These are phyloP conservation scores for Aspergillus cavernicola DNA, from an alignment of 495 filamentous ascomycete genomes.

Conservation along the genomic window DNA sequence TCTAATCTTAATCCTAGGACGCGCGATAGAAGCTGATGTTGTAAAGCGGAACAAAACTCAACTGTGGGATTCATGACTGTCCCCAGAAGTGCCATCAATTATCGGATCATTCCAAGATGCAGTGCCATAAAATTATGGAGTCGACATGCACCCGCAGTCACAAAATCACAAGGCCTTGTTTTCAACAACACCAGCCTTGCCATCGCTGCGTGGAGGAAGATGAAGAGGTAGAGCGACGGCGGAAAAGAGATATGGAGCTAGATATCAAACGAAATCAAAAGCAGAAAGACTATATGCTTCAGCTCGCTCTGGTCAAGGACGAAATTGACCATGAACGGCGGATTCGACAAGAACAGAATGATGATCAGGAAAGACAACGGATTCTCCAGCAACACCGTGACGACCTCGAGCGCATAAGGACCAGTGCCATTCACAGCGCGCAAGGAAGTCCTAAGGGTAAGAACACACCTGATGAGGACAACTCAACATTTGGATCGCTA, in stretches of 20 bases:
- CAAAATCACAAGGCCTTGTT: constrained; percentile 37
- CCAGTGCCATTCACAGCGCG: neutral
- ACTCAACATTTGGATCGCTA: neutral
- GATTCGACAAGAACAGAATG: constrained; percentile 38
- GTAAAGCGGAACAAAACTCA: constrained; percentile 50
- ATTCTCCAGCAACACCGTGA: constrained; percentile 42
- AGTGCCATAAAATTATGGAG: constrained; percentile 46
- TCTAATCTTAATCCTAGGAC: neutral
- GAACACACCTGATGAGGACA: neutral
- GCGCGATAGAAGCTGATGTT: neutral
- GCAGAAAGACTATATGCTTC: constrained; percentile 44
- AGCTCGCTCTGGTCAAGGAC: constrained; percentile 55
- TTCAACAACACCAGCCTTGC: constrained; percentile 16
- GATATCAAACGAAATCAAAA: constrained; percentile 49
- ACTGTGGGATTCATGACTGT: constrained; percentile 61
- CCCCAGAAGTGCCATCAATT: constrained; percentile 60
- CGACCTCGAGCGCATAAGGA: constrained; percentile 32
- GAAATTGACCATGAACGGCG: constrained; percentile 53
- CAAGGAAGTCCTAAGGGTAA: neutral
- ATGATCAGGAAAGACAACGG: constrained; percentile 41
- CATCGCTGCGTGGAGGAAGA: constrained; percentile 47
- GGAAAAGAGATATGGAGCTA: constrained; percentile 49
- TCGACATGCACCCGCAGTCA: constrained; percentile 53
- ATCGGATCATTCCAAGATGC: constrained; percentile 61
- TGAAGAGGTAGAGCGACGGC: constrained; percentile 31